Evolutionary conservation across 139 green algal genomes (phyloP), one percentile per base, ranked within the genome.

Genomic region (Zygnema cylindricum): DNA sequence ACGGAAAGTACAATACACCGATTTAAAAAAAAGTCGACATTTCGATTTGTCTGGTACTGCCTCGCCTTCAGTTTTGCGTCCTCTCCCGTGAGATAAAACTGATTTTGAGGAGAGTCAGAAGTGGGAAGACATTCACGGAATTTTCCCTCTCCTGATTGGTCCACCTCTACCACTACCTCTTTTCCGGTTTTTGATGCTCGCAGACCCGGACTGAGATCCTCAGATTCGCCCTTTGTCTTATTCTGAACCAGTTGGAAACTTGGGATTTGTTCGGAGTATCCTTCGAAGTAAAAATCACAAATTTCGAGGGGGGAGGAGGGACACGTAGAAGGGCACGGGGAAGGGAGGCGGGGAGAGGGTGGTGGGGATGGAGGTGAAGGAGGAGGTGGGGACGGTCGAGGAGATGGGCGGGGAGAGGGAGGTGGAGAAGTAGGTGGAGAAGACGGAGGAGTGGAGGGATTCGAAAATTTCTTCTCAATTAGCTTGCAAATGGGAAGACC

Each of bases 361-460:
- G 32, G n/a, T n/a, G 81, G 82, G 2, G 81, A 79, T n/a, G 81
- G 82, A 36, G 81, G 86, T 38, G 43, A 2, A 23, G 81, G 86
- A 2, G 23, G 49, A 63, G 23, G 82, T 3, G 81, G 82, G 3
- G 81, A 79, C 2, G 38, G 35, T 21, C 57, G 38, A 33, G 81
- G 86, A 11, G 81, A 63, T 16, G 7, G 7, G 49, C 49, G 49
- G 32, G 81, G 82, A 77, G 81, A 79, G 22, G 81, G 82, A 36
- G 81, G 86, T 38, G 43, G n/a, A 23, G 81, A 87, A 2, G 23
- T 85, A 63, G 23, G 82, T 3, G 81, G 82, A 40, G 81, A 79
- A 40, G 38, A 7, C 2, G 81, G 38, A 33, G 81, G 86, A 11
- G 81, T 25, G 7, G 7, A 25, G 49, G 7, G 49, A 25, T 63